Conservation (phyloP, 257 asterid species). For the Echites panduratus region DNA sequence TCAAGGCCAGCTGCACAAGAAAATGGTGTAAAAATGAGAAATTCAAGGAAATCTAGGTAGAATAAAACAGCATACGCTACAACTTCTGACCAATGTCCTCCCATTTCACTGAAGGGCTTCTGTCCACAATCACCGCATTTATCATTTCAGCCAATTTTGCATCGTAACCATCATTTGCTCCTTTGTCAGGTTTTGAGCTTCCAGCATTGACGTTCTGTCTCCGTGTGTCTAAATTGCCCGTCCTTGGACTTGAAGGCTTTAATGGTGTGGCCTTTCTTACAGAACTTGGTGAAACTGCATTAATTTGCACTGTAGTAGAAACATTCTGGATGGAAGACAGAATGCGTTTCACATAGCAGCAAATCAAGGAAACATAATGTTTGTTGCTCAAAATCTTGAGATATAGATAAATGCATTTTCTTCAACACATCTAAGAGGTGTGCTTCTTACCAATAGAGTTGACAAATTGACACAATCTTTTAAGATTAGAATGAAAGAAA, state of each 20-base stretch:
- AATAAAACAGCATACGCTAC: constrained; percentile 12
- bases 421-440: not conserved
- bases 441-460: not conserved
- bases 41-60: constrained; percentile 10
- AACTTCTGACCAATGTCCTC: constrained; percentile 83
- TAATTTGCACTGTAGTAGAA: constrained; percentile 39
- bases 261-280: constrained; percentile 47
- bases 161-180: constrained; percentile 59
- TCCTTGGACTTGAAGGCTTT: constrained; percentile 31
- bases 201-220: constrained; percentile 33
- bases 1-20: constrained; percentile 89
- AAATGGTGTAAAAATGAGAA: constrained; percentile 14
- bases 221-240: constrained; percentile 32
- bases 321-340: constrained; percentile 38
- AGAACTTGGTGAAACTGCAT: constrained; percentile 34
- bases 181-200: constrained; percentile 39
- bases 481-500: not conserved
- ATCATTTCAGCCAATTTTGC: constrained; percentile 81
- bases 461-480: not conserved
- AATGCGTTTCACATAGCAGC: constrained; percentile 1
- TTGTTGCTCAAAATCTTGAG: not conserved
- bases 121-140: constrained; percentile 81
- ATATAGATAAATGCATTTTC: not conserved
- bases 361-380: not conserved
- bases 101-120: constrained; percentile 96